Base-by-base conservation (phyloP, 805 yeast species). In the Nakazawaea pomicola region DNA sequence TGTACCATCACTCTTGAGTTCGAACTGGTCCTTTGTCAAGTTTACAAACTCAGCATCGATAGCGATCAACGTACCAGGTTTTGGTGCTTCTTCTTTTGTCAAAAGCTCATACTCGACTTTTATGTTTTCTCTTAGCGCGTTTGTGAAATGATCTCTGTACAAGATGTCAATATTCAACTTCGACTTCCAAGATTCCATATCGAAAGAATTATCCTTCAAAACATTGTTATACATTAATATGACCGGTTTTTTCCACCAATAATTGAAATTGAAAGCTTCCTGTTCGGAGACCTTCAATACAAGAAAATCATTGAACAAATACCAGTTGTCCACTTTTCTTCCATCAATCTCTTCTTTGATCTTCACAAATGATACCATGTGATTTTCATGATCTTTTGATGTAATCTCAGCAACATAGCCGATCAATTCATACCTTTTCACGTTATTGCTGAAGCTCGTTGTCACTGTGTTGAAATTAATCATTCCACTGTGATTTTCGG, bases 41-140 rank as follows among this genome's bases (percentile, higher is more conserved):
- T 80, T 74, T 3, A 93, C 98, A 68, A 95, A 93, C 60, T 93
- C 99, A 0, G 99, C 97, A 67, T 93, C 99, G 43, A 93, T 83
- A 0, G 98, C 99, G 15, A 91, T 80, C 29, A 89, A 58, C 1
- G 86, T 68, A 0, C 96, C 96, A 0, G 80, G 72, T 16, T 55
- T 54, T 0, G 96, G 96, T 0, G 87, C 85, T 51, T 84, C 90
- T 35, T 72, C 69, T 25, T 63, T 62, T 0, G 88, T 78, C 44
- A 87, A 62, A n/a, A 84, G 64, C 49, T 77, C 73, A 55, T 84
- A 86, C 47, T 87, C 91, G 39, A 73, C 66, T 33, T 67, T 69
- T 43, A 71, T 68, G 0, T 70, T 73, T 39, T 76, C 77, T 46
- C 89, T 67, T 5, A 78, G 75, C 1, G 82, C 80, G 12, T 76